Conservation (phyloP, 2,329 filamentous ascomycete species). For the Penicillium sp. region DNA sequence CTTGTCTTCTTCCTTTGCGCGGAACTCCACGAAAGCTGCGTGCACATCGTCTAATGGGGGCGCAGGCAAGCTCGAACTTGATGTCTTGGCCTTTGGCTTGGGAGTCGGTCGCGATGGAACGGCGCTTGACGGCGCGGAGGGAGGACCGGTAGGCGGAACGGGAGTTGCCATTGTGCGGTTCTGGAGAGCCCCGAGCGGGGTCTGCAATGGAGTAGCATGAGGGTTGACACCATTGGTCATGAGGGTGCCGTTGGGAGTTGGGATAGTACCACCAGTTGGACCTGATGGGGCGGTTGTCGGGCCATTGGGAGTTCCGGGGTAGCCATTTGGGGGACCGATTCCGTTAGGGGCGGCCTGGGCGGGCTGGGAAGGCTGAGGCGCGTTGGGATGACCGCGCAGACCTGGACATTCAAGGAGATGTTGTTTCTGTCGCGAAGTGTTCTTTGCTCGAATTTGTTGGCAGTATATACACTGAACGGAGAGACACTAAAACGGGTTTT, state of each 20-base stretch:
- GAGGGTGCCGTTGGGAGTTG: constrained; percentile 44
- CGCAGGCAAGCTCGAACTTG: constrained; percentile 44
- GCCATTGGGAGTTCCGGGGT: constrained; percentile 43
- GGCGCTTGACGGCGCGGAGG: constrained; percentile 31
- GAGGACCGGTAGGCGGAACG: constrained; percentile 31
- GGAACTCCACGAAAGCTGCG: constrained; percentile 50
- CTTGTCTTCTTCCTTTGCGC: constrained; percentile 49
- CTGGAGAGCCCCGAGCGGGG: constrained; percentile 41
- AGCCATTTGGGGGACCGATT: constrained; percentile 43
- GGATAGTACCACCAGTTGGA: constrained; percentile 35
- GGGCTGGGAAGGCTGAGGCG: constrained; percentile 43
- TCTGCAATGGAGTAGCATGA: constrained; percentile 45
- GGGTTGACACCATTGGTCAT: constrained; percentile 46
- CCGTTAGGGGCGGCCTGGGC: constrained; percentile 40
- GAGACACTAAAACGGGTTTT: constrained; percentile 43
- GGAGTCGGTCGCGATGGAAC: constrained; percentile 38
- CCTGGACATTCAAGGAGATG: constrained; percentile 52
- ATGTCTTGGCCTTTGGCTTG: constrained; percentile 39
- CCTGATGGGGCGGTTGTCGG: constrained; percentile 34
- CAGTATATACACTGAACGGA: constrained; percentile 55
- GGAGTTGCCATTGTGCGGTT: constrained; percentile 42
- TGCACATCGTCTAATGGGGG: constrained; percentile 51
- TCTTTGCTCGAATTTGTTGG: constrained; percentile 53
- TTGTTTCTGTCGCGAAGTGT: constrained; percentile 53
- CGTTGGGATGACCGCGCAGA: constrained; percentile 46